A percentile compares a stretch with the other conserved stretches of the same genome.
phyloP scores from a whole-genome alignment of 129 eudicot genomes.

The Artemisia argyi region DNA sequence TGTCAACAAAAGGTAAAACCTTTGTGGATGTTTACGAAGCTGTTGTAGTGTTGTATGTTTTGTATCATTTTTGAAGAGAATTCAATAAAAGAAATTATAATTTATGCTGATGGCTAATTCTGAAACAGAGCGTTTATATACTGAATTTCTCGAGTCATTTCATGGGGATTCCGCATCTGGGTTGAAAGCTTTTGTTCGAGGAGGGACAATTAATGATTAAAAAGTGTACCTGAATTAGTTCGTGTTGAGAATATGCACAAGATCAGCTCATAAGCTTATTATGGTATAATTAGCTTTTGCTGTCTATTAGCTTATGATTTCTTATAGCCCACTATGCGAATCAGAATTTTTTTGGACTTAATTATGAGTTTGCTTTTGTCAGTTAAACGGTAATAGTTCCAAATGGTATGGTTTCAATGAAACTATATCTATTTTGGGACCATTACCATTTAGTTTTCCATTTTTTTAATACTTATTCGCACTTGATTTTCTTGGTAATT shows the following conservation, averaged over 20 bases:
- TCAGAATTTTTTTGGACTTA: too few relatives aligned
- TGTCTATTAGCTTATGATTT: too few relatives aligned
- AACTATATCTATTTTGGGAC: too few relatives aligned
- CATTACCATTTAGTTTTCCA: too few relatives aligned
- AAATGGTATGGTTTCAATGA: too few relatives aligned
- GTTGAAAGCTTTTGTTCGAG: constrained; percentile 84
- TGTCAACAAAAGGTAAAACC: constrained; percentile 77
- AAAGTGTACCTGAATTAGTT: constrained; percentile 74
- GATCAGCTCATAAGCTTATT: too few relatives aligned
- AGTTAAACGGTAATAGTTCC: too few relatives aligned
- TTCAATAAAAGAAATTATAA: neutral
- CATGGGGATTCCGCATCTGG: constrained; percentile 78
- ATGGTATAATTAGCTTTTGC: too few relatives aligned
- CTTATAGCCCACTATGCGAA: too few relatives aligned
- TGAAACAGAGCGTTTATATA: constrained; percentile 85
- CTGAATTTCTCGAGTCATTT: constrained; percentile 89
- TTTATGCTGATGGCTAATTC: constrained; percentile 70
- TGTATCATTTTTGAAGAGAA: neutral
- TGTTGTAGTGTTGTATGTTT: neutral
- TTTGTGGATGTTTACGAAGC: neutral
- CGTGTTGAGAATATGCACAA: neutral
- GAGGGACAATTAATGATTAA: constrained; percentile 76
- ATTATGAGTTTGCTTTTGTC: too few relatives aligned
- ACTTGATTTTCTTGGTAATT: too few relatives aligned
- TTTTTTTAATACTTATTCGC: too few relatives aligned